Evolutionary conservation across 148 eudicot species (phyloP).

Genomic region (Nyssa sinensis): DNA sequence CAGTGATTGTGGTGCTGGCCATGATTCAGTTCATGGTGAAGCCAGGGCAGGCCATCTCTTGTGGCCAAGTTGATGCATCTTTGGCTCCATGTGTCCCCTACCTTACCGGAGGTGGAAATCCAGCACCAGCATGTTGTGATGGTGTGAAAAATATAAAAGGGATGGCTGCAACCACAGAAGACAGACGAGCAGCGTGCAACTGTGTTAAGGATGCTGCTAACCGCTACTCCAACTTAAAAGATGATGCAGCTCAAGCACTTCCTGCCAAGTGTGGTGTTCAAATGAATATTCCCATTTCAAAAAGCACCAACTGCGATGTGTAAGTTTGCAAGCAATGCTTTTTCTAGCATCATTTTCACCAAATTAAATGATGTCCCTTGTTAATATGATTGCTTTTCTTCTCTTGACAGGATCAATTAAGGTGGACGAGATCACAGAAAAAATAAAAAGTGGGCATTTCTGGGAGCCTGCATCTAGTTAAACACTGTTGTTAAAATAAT

Average conservation of each 20-base stretch:
- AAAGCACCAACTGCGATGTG: slow-evolving; percentile 18
- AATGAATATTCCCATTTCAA: slow-evolving; percentile 12
- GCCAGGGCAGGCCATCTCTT: slow-evolving; percentile 5
- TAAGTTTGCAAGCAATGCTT: not conserved
- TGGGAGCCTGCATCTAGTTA: not conserved
- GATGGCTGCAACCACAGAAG: not conserved
- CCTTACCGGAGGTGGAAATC: not conserved
- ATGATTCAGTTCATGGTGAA: not conserved
- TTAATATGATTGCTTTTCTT: too few species aligned
- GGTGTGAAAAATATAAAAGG: slow-evolving; percentile 15
- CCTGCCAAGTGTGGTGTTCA: slow-evolving; percentile 18
- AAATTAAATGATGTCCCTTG: not conserved
- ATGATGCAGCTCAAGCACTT: slow-evolving; percentile 17
- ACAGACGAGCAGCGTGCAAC: slow-evolving; percentile 17
- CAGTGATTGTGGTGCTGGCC: not conserved
- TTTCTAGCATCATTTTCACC: not conserved
- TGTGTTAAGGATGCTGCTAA: slow-evolving; percentile 22
- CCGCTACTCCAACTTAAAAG: slow-evolving; percentile 12
- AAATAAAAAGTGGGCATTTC: not conserved
- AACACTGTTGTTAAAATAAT: not conserved
- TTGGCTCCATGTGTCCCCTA: slow-evolving; percentile 11
- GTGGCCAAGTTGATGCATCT: not conserved
- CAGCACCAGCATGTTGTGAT: slow-evolving; percentile 2
- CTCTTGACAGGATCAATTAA: not conserved
- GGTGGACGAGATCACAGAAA: not conserved